Conservation (phyloP, 2,329 filamentous ascomycete genomes). For the Cladosporium sphaerospermum region DNA sequence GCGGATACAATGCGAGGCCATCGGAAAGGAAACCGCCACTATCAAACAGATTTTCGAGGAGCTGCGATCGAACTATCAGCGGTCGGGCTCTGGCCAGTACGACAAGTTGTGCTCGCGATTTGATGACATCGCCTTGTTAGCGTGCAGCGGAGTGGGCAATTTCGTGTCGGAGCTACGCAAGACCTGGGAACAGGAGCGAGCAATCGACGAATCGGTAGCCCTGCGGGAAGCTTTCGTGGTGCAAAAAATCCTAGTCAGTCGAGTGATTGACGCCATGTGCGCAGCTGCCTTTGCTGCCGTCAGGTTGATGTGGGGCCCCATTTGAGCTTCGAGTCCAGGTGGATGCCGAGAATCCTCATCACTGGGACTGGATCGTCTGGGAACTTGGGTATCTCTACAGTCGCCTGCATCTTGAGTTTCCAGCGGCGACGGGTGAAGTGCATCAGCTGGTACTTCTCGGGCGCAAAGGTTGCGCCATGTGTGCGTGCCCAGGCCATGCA, state of each 20-base stretch:
- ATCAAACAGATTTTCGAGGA: too few species aligned
- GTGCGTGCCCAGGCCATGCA: conserved; percentile 5
- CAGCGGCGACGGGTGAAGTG: background rate
- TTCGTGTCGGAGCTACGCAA: too few species aligned
- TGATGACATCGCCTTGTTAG: too few species aligned
- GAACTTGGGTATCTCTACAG: background rate
- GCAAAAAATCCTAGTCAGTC: background rate
- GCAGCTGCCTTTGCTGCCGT: background rate
- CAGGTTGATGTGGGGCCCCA: conserved; percentile 5
- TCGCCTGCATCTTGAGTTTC: conserved; percentile 10
- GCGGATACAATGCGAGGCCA: too few species aligned
- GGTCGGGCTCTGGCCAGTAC: too few species aligned
- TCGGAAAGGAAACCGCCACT: too few species aligned
- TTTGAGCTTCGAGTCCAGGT: background rate
- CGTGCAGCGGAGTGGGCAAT: too few species aligned
- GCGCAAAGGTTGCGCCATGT: conserved; percentile 7
- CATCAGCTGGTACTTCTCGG: conserved; percentile 12
- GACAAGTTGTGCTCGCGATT: too few species aligned
- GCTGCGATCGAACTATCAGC: too few species aligned
- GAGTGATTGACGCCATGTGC: conserved; percentile 1
- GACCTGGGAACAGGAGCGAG: too few species aligned
- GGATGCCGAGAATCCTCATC: background rate
- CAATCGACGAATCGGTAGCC: too few species aligned
- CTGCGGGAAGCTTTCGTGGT: too few species aligned
- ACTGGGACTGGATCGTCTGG: background rate